Evolutionary conservation across 345 rosid genomes (phyloP), one percentile per base, ranked within the genome.

Genomic region (Euphorbia pulcherrima): DNA sequence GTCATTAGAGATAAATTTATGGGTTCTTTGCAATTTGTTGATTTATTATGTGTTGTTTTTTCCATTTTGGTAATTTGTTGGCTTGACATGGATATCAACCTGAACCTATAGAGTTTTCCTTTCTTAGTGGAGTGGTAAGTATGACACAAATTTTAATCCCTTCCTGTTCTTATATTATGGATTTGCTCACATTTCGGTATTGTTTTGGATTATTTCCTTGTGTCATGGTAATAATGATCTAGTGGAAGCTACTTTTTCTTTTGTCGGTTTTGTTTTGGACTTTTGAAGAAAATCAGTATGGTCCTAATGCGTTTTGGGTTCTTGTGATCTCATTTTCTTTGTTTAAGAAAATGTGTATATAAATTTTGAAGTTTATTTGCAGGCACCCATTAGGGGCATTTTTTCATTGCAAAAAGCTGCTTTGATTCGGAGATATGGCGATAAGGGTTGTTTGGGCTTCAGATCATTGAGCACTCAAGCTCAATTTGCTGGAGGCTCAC

Each of bases 331-430:
- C 1, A 33, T 30, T 44, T 44, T 54, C 23, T 61, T 5, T 29
- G 51, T 20, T 65, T 56, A 23, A 7, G 16, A 8, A 10, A 33
- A 0, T 6, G 59, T 67, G 17, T 41, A 4, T 53, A 14, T 68
- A 24, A 26, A 41, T 33, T 3, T 37, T 41, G 12, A 29, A 17
- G 60, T 60, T 57, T 59, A 62, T 59, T 48, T 24, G 52, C 70
- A 88, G 99, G 93, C 92, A 84, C 87, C 97, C 75, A 78, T 88
- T 56, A 89, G 84, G 85, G 86, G 90, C 59, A 76, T 94, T 73
- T 79, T 91, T 37, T 80, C 88, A 62, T 67, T 88, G 81, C 90
- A 73, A 71, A 87, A 91, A 72, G 75, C 85, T 26, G 82, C 78
- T 58, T 80, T 80, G 53, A 50, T 72, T 64, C 77, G 65, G 72